phyloP scores from a whole-genome alignment of 2,329 filamentous ascomycete species.

The Trichoderma endophyticum region DNA sequence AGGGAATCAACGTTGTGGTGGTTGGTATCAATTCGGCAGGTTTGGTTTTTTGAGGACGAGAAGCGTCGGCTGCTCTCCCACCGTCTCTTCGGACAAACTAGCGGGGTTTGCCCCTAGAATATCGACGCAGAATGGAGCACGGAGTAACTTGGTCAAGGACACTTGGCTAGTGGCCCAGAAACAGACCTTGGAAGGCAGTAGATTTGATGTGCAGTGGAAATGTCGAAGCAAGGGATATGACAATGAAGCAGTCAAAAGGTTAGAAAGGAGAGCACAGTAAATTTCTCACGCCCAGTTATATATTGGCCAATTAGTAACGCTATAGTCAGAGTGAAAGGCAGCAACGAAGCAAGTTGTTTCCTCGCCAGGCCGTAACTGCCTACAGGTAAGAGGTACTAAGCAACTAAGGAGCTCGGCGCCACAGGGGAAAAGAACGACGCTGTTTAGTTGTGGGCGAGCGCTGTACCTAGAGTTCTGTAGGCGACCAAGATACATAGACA shows the following conservation, averaged over 20 bases:
- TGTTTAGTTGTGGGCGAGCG: background rate
- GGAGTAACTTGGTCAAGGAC: background rate
- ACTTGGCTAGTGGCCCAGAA: background rate
- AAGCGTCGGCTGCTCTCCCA: background rate
- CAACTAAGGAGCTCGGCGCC: background rate
- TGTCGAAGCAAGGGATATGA: background rate
- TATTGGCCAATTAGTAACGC: background rate
- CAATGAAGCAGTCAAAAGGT: background rate
- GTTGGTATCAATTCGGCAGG: background rate
- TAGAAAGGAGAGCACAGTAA: background rate
- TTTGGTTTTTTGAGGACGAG: background rate
- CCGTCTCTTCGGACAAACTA: constrained; percentile 18
- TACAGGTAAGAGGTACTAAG: background rate
- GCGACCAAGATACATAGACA: background rate
- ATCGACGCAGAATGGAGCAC: background rate
- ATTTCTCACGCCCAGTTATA: background rate
- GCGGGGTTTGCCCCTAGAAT: constrained; percentile 16
- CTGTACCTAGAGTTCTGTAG: background rate
- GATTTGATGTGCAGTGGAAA: background rate
- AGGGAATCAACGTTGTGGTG: background rate
- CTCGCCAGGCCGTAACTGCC: background rate
- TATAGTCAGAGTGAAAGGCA: background rate
- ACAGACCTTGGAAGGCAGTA: background rate
- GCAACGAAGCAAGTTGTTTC: background rate
- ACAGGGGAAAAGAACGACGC: background rate